Evolutionary conservation across 2,329 filamentous ascomycete species (phyloP).

Genomic region (Chaetomiaceae sp.): DNA sequence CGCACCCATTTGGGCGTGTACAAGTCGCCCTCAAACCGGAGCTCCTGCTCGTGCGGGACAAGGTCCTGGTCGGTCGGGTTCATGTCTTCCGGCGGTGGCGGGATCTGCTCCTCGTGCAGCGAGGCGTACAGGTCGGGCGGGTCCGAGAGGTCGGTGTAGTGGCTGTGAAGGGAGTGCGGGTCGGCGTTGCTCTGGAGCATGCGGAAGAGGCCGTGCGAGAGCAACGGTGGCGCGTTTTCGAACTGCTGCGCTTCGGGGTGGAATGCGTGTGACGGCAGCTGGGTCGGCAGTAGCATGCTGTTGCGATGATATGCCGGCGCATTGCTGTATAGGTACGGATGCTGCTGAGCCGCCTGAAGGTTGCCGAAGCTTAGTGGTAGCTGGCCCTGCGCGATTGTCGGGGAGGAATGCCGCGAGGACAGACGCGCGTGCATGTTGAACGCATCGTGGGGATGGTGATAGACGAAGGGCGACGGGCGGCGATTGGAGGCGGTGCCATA

Average conservation of each 20-base stretch:
- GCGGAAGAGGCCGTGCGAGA: conserved; percentile 67
- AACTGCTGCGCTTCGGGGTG: conserved; percentile 46
- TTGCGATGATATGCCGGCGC: conserved; percentile 47
- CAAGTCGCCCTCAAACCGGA: conserved; percentile 72
- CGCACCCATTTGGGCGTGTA: conserved; percentile 82
- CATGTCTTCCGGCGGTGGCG: conserved; percentile 75
- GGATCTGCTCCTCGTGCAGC: conserved; percentile 64
- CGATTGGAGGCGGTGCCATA: conserved; percentile 53
- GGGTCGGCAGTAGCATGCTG: conserved; percentile 54
- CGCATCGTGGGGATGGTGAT: conserved; percentile 54
- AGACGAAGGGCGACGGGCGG: conserved; percentile 55
- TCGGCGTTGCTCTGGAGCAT: conserved; percentile 72
- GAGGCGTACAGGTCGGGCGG: conserved; percentile 72
- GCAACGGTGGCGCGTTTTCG: conserved; percentile 54
- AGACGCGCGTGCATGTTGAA: conserved; percentile 53
- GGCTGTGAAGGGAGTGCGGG: conserved; percentile 58
- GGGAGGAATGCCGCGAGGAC: conserved; percentile 47
- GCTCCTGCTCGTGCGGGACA: conserved; percentile 69
- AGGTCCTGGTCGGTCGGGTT: conserved; percentile 70
- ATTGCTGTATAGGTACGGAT: conserved; percentile 49
- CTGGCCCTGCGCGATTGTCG: conserved; percentile 40
- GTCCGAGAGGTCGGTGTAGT: conserved; percentile 68
- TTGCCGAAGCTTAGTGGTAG: conserved; percentile 50
- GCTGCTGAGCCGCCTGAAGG: conserved; percentile 49
- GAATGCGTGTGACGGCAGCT: conserved; percentile 45